Percentiles rank a stretch among this genome's conserved stretches.
Conservation (phyloP, 257 asterid genomes). For the Ajuga chamaepitys region DNA sequence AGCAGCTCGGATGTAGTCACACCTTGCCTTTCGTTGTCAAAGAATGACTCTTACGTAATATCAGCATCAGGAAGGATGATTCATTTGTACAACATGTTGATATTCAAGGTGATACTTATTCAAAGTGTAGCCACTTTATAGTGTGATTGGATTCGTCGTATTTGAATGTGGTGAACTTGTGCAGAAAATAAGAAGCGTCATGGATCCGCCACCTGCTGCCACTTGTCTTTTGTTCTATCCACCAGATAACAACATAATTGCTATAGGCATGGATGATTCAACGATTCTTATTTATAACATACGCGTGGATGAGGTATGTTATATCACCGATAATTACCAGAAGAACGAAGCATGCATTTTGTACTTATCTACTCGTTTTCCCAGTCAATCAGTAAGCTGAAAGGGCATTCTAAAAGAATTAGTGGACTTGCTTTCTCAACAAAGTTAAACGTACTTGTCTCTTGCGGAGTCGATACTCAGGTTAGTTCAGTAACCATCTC, state of each 20-base stretch:
- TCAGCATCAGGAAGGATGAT: constrained; percentile 56
- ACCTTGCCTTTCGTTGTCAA: constrained; percentile 55
- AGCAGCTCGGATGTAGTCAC: constrained; percentile 18
- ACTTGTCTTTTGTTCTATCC: constrained; percentile 67
- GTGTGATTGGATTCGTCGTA: not conserved
- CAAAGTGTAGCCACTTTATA: too few species aligned
- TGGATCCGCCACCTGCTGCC: constrained; percentile 50
- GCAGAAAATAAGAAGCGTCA: constrained; percentile 49
- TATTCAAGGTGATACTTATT: constrained; percentile 45
- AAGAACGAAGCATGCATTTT: not conserved
- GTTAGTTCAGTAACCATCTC: constrained; percentile 16
- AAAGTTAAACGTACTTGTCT: constrained; percentile 36
- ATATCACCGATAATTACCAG: not conserved
- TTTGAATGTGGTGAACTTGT: constrained; percentile 12
- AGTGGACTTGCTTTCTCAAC: constrained; percentile 60
- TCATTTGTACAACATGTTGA: constrained; percentile 38
- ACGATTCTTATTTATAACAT: constrained; percentile 54
- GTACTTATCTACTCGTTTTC: not conserved
- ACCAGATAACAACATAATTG: constrained; percentile 60
- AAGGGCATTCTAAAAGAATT: constrained; percentile 54
- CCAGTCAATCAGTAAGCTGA: constrained; percentile 48
- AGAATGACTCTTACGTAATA: constrained; percentile 50
- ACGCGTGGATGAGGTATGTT: constrained; percentile 45
- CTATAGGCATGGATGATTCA: constrained; percentile 63
- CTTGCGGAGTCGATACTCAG: constrained; percentile 62